Conservation (phyloP, 169 alveolate species). For the Eimeria sp. region DNA sequence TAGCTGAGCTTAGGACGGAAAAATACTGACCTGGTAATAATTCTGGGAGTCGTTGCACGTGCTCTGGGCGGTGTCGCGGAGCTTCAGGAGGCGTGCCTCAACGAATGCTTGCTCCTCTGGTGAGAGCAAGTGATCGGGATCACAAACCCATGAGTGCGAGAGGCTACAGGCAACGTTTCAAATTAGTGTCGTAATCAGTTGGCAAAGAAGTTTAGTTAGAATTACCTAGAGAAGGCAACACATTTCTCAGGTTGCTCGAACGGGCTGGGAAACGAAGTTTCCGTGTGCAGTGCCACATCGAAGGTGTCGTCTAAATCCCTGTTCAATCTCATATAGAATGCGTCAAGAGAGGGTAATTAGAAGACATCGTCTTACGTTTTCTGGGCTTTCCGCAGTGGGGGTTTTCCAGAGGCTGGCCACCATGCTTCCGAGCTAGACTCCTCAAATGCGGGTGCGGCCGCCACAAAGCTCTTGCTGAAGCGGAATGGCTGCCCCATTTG, state of each 20-base stretch:
- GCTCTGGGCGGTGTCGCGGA: constrained; percentile 79
- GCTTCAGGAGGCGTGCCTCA: constrained; percentile 77
- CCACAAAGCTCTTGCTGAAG: constrained; percentile 38
- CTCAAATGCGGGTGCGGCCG: constrained; percentile 28
- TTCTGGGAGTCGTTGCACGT: constrained; percentile 25
- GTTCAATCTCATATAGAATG: not conserved
- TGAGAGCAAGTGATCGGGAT: constrained; percentile 78
- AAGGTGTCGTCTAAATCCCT: constrained; percentile 20
- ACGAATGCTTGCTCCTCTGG: constrained; percentile 78
- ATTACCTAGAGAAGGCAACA: constrained; percentile 72
- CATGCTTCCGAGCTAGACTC: constrained; percentile 53
- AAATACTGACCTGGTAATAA: constrained; percentile 70
- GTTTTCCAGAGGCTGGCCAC: constrained; percentile 82
- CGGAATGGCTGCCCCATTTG: constrained; percentile 83
- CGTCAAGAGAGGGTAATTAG: not conserved
- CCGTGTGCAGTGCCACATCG: constrained; percentile 73
- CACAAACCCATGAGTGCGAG: constrained; percentile 80
- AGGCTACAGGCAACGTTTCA: constrained; percentile 39
- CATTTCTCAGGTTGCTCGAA: constrained; percentile 82
- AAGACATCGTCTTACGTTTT: constrained; percentile 33
- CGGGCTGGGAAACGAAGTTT: constrained; percentile 76
- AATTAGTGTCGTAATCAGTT: not conserved
- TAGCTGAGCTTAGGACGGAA: not conserved
- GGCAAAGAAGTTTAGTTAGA: not conserved
- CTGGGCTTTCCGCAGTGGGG: constrained; percentile 62